Base-by-base conservation (phyloP, 164 flowering plant genomes). In the Buxus sempervirens region DNA sequence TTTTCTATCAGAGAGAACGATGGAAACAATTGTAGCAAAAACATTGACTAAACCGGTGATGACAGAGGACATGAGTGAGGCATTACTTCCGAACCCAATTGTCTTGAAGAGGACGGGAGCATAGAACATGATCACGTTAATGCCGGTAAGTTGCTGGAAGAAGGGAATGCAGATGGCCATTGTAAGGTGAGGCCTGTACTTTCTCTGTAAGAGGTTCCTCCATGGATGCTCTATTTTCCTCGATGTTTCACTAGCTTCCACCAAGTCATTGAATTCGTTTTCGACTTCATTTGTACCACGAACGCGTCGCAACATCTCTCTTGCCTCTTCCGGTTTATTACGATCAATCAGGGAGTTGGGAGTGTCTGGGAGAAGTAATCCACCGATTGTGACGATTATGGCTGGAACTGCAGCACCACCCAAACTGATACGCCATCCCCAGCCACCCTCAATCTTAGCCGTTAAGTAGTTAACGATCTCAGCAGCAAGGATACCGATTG, bases 341-440 rank as follows among this genome's bases (percentile, higher is more conserved):
- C 75, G 75, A 22, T 79, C 75, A 26, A 79, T 68, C 48, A 79
- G 32, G 42, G 77, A 76, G 70, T 79, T 79, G 49, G 82, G 82
- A 7, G 82, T 79, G 51, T 79, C 82, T 10, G 82, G 77, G 13
- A 79, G 79, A 73, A 76, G 57, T 5, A 76, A 7, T 16, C 77
- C 62, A 6, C 79, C 79, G 0, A 79, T 8, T 49, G 80, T 70
- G 9, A 80, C 65, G 68, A 77, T 70, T 21, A 54, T 8, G 42
- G 81, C 83, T 0, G 83, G 83, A 36, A 70, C 69, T 1, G 67
- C 77, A 7, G 83, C 83, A 4, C 70, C 67, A 8, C 56, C 80
- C 21, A 80, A 55, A 58, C 78, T 72, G 1, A 77, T 16, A 20
- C 83, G 71, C 83, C 83, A 80, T 18, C 83, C 83, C 80, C 78